Percentiles rank a stretch among this genome's conserved stretches.
phyloP scores from a whole-genome alignment of 352 stramenopile genomes.

The Phytophthora chlamydospora region DNA sequence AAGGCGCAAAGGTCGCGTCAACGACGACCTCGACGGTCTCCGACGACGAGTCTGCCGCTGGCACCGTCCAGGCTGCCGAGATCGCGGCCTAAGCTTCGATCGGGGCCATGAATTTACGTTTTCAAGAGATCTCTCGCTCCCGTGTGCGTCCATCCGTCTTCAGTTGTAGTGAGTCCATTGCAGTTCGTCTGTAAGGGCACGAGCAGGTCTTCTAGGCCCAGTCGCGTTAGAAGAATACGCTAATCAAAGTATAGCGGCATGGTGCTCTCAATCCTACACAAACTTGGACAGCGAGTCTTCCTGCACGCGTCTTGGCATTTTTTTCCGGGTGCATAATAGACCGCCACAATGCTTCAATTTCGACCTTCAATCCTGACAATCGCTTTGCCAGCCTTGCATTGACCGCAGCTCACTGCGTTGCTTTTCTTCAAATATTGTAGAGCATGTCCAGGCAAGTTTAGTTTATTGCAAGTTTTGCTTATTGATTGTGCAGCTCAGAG shows the following conservation, averaged over 20 bases:
- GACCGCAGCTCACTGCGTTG: too few relatives aligned
- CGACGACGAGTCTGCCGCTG: conserved; percentile 21
- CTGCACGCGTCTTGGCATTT: neutral
- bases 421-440: too few relatives aligned
- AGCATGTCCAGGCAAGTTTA: too few relatives aligned
- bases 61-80: conserved; percentile 39
- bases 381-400: too few relatives aligned
- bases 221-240: conserved; percentile 15
- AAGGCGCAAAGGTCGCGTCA: conserved; percentile 34
- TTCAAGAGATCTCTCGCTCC: conserved; percentile 14
- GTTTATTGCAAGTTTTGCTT: too few relatives aligned
- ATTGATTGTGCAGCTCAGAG: too few relatives aligned
- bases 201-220: conserved; percentile 12
- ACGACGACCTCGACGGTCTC: conserved; percentile 1
- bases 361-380: neutral
- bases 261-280: neutral
- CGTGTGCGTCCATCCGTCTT: conserved; percentile 15
- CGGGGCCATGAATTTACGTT: conserved; percentile 5
- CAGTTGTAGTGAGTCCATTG: conserved; percentile 28
- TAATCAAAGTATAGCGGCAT: conserved; percentile 1
- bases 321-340: too few relatives aligned
- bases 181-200: conserved; percentile 19
- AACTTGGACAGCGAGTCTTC: too few relatives aligned
- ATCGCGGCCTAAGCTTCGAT: conserved; percentile 17
- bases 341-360: neutral